Percentiles rank a stretch among this genome's conserved stretches.
phyloP scores from a whole-genome alignment of 176 grass and related monocot genomes.

The Musa schizocarpa region DNA sequence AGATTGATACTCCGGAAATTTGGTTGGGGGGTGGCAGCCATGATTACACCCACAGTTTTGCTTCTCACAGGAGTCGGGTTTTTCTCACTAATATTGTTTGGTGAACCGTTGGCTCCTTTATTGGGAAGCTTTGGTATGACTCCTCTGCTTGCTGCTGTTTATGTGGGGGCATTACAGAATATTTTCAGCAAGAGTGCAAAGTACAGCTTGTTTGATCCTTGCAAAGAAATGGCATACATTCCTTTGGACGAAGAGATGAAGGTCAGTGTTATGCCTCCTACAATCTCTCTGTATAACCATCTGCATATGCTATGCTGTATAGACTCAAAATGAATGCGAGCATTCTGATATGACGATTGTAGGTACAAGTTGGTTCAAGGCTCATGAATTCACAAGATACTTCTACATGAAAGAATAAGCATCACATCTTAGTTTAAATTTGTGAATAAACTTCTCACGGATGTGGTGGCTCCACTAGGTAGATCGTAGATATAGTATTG shows the following conservation, averaged over 20 bases:
- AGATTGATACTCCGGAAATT: constrained; percentile 82
- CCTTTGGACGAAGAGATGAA: constrained; percentile 99
- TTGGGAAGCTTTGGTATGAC: constrained; percentile 71
- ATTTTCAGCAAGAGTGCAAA: constrained; percentile 99
- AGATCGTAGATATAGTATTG: too few species aligned
- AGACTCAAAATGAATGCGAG: not conserved
- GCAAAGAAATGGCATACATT: constrained; percentile 99
- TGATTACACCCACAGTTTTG: constrained; percentile 84
- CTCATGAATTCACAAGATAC: not conserved
- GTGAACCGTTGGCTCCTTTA: constrained; percentile 59
- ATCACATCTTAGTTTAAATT: too few species aligned
- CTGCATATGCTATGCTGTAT: not conserved
- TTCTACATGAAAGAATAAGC: too few species aligned
- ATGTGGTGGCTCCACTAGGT: too few species aligned
- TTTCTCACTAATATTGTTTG: constrained; percentile 95
- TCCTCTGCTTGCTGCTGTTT: constrained; percentile 89
- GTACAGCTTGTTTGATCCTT: constrained; percentile 98
- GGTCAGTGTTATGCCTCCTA: constrained; percentile 34
- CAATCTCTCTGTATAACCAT: not conserved
- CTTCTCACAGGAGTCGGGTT: constrained; percentile 94
- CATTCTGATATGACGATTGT: not conserved
- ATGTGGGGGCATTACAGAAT: constrained; percentile 92
- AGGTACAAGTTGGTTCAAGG: not conserved
- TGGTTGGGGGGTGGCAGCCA: constrained; percentile 93
- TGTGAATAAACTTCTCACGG: too few species aligned